A percentile compares a stretch with the other conserved stretches of the same genome.
Conservation (phyloP, 2,329 filamentous ascomycete genomes). For the Helotiales sp. region DNA sequence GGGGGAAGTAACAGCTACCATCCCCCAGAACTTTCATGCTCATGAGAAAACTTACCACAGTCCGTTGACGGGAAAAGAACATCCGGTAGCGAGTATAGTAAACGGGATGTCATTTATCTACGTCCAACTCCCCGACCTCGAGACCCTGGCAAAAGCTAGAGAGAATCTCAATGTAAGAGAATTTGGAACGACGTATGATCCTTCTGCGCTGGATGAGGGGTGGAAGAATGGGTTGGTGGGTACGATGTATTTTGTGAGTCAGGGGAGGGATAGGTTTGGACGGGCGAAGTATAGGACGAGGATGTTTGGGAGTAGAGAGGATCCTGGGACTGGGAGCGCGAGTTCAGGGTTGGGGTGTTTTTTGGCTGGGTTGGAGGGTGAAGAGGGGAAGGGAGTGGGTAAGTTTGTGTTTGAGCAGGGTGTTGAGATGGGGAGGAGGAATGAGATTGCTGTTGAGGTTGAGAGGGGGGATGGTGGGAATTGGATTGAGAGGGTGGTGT, state of each 20-base stretch:
- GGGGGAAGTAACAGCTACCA: constrained; percentile 47
- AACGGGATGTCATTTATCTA: constrained; percentile 73
- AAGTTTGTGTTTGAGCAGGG: constrained; percentile 61
- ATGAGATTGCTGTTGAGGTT: constrained; percentile 20
- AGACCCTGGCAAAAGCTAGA: constrained; percentile 52
- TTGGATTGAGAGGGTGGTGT: constrained; percentile 17
- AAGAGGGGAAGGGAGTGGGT: constrained; percentile 2
- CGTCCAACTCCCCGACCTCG: constrained; percentile 59
- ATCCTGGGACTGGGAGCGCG: constrained; percentile 63
- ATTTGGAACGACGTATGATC: constrained; percentile 12
- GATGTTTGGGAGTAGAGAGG: constrained; percentile 59
- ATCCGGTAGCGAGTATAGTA: constrained; percentile 57
- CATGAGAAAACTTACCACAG: constrained; percentile 49
- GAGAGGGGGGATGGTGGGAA: neutral
- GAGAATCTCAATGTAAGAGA: constrained; percentile 33
- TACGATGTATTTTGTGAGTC: constrained; percentile 60
- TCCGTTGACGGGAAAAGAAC: constrained; percentile 37
- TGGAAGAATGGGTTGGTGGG: constrained; percentile 56
- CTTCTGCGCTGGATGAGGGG: constrained; percentile 46
- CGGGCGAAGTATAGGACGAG: constrained; percentile 47
- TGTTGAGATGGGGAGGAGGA: constrained; percentile 59
- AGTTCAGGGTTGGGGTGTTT: constrained; percentile 56
- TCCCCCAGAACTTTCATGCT: constrained; percentile 67
- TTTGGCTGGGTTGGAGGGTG: constrained; percentile 45
- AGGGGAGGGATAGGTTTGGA: constrained; percentile 33